A percentile compares a stretch with the other conserved stretches of the same genome.
phyloP scores from a whole-genome alignment of 345 rosid species.

The Acer negundo region DNA sequence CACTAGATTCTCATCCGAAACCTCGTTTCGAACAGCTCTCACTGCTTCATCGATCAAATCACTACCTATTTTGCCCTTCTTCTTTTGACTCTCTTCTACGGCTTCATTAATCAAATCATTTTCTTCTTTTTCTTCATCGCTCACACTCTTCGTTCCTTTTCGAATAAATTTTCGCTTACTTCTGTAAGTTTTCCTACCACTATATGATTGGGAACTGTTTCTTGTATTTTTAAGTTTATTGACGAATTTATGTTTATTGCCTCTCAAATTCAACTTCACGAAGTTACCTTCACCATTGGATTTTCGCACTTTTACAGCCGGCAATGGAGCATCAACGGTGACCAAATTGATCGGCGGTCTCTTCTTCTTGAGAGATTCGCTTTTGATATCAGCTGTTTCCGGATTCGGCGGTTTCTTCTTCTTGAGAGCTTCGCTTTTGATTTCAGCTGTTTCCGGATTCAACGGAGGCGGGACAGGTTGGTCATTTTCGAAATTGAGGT shows the following conservation, averaged over 20 bases:
- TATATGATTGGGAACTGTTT: conserved; percentile 27
- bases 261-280: conserved; percentile 72
- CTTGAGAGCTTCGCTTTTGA: conserved; percentile 25
- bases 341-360: conserved; percentile 65
- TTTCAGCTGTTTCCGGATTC: not conserved
- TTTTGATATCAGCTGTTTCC: conserved; percentile 11
- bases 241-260: conserved; percentile 58
- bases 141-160: conserved; percentile 25
- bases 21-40: conserved; percentile 46
- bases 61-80: conserved; percentile 15
- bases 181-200: conserved; percentile 36
- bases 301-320: conserved; percentile 53
- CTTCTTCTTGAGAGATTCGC: conserved; percentile 24
- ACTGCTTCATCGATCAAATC: conserved; percentile 52
- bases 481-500: conserved; percentile 45
- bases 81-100: conserved; percentile 26
- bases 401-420: conserved; percentile 25
- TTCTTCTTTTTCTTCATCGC: conserved; percentile 50
- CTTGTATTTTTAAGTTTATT: conserved; percentile 41
- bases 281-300: conserved; percentile 78
- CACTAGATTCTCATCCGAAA: conserved; percentile 62
- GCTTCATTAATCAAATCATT: conserved; percentile 49
- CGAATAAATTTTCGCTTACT: conserved; percentile 42
- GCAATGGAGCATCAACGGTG: conserved; percentile 35
- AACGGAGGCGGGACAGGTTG: conserved; percentile 20